Evolutionary conservation across 2,329 filamentous ascomycete species (phyloP), one percentile per base, ranked within the genome.

Genomic region (Pyricularia sp.): DNA sequence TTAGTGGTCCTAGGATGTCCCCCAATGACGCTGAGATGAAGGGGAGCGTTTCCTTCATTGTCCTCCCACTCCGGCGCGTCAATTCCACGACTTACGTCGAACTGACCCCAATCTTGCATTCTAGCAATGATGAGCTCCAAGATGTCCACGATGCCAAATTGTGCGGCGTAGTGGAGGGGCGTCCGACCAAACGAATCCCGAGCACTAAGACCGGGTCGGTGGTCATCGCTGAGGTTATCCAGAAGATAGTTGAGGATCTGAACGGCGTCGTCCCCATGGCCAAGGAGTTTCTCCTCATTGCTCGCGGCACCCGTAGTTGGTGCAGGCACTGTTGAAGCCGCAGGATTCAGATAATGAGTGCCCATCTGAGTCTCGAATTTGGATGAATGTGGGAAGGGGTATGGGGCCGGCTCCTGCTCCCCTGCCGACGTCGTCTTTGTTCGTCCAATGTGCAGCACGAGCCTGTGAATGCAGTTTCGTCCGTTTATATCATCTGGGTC

Each of bases 401-500:
- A 79, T 49, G 83, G 77, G 24, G 82, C 81, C 0, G 78, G 78
- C 26, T 82, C 79, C 24, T 81, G 74, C 63, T 86, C 83, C 3
- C 77, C 76, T 22, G 75, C 71, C 0, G 77, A 74, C 0, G 75
- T 72, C 1, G 79, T 78, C 67, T 84, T 84, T n/a, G 88, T 86
- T 62, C 93, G 87, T 22, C 93, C 93, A 70, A 97, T 96, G 24
- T 93, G 88, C 66, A 97, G 96, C 57, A 99, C 89, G 2, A 97
- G 81, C 9, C 94, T 88, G 74, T 99, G 94, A 62, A 99, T 85
- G 73, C 91, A 94, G 73, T 97, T 99, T 13, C 94, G 88, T 70
- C 89, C 88, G 76, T 97, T 96, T 72, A 99, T 91, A 72, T 97
- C 94, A 69, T 96, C 90, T 2, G 89, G 84, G 72, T 96, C 93